Base-by-base conservation (phyloP, 2,329 filamentous ascomycete species). In the Diplodia scrobiculata region DNA sequence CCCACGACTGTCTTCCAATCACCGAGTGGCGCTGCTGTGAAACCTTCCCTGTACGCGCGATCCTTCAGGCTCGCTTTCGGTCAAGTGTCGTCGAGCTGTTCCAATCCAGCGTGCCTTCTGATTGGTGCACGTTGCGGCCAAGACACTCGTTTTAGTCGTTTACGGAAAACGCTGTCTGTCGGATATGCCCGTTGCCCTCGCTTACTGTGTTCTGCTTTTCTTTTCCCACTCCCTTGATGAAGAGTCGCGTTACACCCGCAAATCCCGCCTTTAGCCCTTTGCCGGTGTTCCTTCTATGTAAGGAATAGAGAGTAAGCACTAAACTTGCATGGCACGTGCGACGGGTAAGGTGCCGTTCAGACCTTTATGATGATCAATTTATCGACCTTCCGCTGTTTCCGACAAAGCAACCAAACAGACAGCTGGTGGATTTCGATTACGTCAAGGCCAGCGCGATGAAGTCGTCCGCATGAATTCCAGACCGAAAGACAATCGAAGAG, bases 1-100 rank as follows among this genome's bases (percentile, higher is more conserved):
- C 25, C 41, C 45, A 48, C 32, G 38, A 60, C 47, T 27, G 19
- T 6, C 21, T 47, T 5, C 55, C 55, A 60, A 60, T 60, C 55
- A 60, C 25, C 9, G 14, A 11, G 9, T 21, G 9, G 11, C 9
- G 13, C 17, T 32, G 7, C 17, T 27, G 55, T 25, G 10, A 21
- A 4, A 5, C 13, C 41, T 48, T 41, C 25, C 55, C 27, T 48
- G 38, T 19, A 21, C 17, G 52, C 29, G 52, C 52, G 52, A 32
- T 54, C 34, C 21, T 53, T 53, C 17, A 32, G 50, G 3, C 2
- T 54, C 13, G 29, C 52, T 54, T 51, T 51, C 52, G 17, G 14
- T 54, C 41, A 45, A 45, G 41, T 45, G 41, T n/a, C 2, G 41
- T 11, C n/a, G 6, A 19, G 41, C 5, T 45, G 41, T 45, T 19